Conservation (phyloP, 2,329 filamentous ascomycete species). For the Pyrenochaeta sp. region DNA sequence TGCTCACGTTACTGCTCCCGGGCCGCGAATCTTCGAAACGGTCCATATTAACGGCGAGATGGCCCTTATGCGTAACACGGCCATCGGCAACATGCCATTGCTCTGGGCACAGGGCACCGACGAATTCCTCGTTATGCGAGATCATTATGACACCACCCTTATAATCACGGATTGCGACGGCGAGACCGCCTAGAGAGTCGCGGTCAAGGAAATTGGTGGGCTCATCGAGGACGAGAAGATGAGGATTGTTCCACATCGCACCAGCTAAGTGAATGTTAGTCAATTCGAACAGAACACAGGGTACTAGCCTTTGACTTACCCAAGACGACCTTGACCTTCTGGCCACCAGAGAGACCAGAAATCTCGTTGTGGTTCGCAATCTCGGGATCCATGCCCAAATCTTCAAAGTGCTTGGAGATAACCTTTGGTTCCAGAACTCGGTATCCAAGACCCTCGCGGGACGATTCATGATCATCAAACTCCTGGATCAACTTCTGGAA, state of each 20-base stretch:
- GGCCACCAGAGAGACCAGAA: slow-evolving; percentile 91
- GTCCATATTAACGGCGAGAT: slow-evolving; percentile 75
- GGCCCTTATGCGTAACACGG: slow-evolving; percentile 83
- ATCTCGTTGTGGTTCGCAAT: slow-evolving; percentile 99
- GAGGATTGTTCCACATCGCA: slow-evolving; percentile 99
- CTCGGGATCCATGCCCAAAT: slow-evolving; percentile 93
- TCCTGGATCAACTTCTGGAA: slow-evolving; percentile 96
- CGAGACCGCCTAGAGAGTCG: slow-evolving; percentile 93
- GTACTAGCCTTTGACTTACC: slow-evolving; percentile 49
- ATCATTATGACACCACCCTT: slow-evolving; percentile 99
- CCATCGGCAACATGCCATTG: slow-evolving; percentile 95
- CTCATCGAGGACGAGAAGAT: slow-evolving; percentile 96
- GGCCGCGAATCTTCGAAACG: slow-evolving; percentile 86
- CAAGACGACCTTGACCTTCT: slow-evolving; percentile 99
- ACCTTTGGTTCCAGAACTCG: slow-evolving; percentile 90
- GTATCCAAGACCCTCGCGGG: slow-evolving; percentile 97
- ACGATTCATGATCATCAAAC: slow-evolving; percentile 98
- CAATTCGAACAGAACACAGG: background rate
- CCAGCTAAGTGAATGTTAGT: slow-evolving; percentile 62
- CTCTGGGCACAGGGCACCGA: slow-evolving; percentile 92
- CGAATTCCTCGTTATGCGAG: slow-evolving; percentile 99
- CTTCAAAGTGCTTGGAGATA: slow-evolving; percentile 98
- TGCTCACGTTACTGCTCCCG: slow-evolving; percentile 65
- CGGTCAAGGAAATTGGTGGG: slow-evolving; percentile 99
- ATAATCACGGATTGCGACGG: slow-evolving; percentile 98